Evolutionary conservation across 176 grass and related monocot species (phyloP).

Genomic region (Avena atlantica): DNA sequence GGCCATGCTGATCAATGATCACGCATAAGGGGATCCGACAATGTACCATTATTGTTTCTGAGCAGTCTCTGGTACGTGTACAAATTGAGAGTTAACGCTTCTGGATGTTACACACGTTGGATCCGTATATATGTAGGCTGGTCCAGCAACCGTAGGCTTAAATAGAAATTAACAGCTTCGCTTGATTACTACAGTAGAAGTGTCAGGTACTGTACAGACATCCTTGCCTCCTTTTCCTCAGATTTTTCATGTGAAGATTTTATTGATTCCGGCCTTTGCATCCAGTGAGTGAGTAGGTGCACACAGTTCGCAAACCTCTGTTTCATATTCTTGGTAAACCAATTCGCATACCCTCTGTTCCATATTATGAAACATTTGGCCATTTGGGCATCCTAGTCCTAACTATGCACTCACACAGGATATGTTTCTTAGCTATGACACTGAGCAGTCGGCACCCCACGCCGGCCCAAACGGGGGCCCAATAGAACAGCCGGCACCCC

Average conservation of each 20-base stretch:
- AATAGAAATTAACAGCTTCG: neutral
- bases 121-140: neutral
- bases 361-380: too few relatives aligned
- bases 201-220: neutral
- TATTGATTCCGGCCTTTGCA: neutral
- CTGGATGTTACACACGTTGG: neutral
- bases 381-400: too few relatives aligned
- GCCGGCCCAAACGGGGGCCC: too few relatives aligned
- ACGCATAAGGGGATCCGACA: neutral
- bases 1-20: neutral
- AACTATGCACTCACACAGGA: too few relatives aligned
- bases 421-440: too few relatives aligned
- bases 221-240: neutral
- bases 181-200: neutral
- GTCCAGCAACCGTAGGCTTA: neutral
- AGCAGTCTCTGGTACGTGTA: slow-evolving; percentile 8
- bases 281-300: neutral
- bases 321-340: too few relatives aligned
- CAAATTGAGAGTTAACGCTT: neutral
- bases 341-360: too few relatives aligned
- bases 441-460: too few relatives aligned
- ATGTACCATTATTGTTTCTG: neutral
- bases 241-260: neutral
- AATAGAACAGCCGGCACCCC: too few relatives aligned
- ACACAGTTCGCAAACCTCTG: neutral